Base-by-base conservation (phyloP, 2,329 filamentous ascomycete species). In the Aspergillus transmontanensis region DNA sequence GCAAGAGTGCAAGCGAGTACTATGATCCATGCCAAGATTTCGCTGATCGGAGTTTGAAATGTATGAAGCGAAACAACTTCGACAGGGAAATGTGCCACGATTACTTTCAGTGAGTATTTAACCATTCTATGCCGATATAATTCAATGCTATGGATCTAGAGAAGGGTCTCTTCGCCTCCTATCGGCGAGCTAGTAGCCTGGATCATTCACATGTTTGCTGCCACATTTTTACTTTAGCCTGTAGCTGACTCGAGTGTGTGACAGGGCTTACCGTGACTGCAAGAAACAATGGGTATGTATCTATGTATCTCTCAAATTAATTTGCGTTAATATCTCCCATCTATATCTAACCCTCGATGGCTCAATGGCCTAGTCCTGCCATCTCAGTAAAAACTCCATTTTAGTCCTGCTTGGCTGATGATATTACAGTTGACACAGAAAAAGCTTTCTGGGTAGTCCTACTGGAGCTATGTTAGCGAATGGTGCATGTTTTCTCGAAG, bases 1-100 rank as follows among this genome's bases (percentile, higher is more conserved):
- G 94, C 70, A 98, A 98, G 84, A 86, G 85, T 60, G 87, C 90
- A 73, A 97, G 93, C 83, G 89, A 97, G 76, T 98, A 90, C 81
- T 93, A 92, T 77, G 95, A 99, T 73, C 95, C 95, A 2, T 99
- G 95, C 79, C 94, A 98, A 77, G 94, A 97, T 72, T 93, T 93
- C 6, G 94, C 95, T 9, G 84, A 90, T 69, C 86, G 87, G 74
- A 97, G 94, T 79, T 89, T 97, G 70, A 89, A 88, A 76, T 99
- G 95, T 74, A 81, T 99, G 74, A 90, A 93, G 75, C 87, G 95
- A 26, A 99, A 99, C 76, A 89, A 86, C 26, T 94, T 92, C 16
- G 93, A 98, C 75, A 87, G 89, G 68, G 83, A 89, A n/a, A 91
- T 98, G 90, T 99, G 95, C 76, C 85, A 86, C 68, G 94, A 98